Conservation (phyloP, 805 yeast species). For the Metschnikowia lochheadii region DNA sequence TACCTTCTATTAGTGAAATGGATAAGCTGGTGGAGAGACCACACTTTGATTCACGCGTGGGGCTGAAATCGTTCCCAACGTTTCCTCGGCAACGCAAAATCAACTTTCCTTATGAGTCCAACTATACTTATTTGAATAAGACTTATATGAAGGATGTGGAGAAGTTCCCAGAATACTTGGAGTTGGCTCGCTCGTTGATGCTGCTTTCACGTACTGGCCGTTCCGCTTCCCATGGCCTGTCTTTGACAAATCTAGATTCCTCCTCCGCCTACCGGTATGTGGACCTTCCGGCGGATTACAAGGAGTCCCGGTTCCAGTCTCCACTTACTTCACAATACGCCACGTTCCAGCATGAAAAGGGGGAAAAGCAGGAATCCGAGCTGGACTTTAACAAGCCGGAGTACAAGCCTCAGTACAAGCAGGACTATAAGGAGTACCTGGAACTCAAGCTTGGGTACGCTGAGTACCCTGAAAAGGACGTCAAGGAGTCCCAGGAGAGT, state of each 20-base stretch:
- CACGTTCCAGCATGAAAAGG: background rate
- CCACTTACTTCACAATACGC: background rate
- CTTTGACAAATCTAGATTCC: background rate
- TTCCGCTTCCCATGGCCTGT: background rate
- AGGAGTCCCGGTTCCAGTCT: background rate
- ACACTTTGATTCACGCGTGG: constrained; percentile 35
- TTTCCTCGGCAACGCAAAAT: constrained; percentile 29
- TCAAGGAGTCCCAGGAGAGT: too few species aligned
- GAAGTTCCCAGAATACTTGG: constrained; percentile 45
- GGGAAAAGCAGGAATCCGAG: too few species aligned
- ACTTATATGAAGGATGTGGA: constrained; percentile 49
- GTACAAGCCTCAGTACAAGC: too few species aligned
- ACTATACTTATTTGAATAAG: constrained; percentile 46
- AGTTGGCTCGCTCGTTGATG: constrained; percentile 41
- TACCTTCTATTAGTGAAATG: constrained; percentile 14
- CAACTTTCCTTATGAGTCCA: constrained; percentile 52
- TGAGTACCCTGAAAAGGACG: too few species aligned
- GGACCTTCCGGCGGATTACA: background rate
- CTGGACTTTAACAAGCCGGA: too few species aligned
- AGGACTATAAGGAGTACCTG: too few species aligned
- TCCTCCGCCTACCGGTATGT: background rate
- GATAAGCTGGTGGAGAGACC: constrained; percentile 23
- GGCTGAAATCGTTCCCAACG: constrained; percentile 22
- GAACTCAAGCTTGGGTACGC: too few species aligned
- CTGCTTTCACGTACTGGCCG: constrained; percentile 25